These are phyloP conservation scores for Lactarius pseudohatsudake DNA, from an alignment of 768 basidiomycete genomes.

Conservation along the genomic window DNA sequence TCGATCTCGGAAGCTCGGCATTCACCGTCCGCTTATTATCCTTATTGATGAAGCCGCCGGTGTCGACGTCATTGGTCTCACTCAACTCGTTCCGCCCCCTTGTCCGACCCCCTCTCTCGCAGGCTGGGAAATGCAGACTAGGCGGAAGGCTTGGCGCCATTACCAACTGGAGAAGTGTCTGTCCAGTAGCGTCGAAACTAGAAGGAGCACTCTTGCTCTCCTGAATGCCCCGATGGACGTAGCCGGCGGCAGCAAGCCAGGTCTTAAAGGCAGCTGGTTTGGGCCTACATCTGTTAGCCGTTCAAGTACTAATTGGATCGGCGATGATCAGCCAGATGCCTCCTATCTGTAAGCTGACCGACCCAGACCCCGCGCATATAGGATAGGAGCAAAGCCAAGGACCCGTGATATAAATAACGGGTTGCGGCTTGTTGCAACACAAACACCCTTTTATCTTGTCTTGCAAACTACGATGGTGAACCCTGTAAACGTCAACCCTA, in stretches of 20 bases:
- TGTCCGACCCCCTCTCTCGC: no score
- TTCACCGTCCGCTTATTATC: no score
- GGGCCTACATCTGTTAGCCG: background rate
- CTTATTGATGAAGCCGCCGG: no score
- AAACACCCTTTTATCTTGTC: background rate
- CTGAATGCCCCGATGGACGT: background rate
- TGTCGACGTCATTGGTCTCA: no score
- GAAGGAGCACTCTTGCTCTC: background rate
- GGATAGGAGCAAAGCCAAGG: background rate
- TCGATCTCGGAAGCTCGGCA: background rate
- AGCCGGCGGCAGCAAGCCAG: background rate
- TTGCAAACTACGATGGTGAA: constrained; percentile 8
- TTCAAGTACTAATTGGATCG: background rate
- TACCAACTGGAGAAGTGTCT: background rate
- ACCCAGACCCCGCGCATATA: background rate
- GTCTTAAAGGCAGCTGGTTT: background rate
- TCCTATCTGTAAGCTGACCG: background rate
- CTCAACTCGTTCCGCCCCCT: no score
- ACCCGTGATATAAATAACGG: background rate
- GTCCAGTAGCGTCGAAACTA: background rate
- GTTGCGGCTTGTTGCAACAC: background rate
- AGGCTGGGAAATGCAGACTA: background rate
- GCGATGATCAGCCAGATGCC: background rate
- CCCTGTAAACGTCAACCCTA: constrained; percentile 39
- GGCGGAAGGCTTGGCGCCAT: background rate